Evolutionary conservation across 495 filamentous ascomycete species (phyloP), one percentile per base, ranked within the genome.

Genomic region (Pseudomonodictys pantanalensis): DNA sequence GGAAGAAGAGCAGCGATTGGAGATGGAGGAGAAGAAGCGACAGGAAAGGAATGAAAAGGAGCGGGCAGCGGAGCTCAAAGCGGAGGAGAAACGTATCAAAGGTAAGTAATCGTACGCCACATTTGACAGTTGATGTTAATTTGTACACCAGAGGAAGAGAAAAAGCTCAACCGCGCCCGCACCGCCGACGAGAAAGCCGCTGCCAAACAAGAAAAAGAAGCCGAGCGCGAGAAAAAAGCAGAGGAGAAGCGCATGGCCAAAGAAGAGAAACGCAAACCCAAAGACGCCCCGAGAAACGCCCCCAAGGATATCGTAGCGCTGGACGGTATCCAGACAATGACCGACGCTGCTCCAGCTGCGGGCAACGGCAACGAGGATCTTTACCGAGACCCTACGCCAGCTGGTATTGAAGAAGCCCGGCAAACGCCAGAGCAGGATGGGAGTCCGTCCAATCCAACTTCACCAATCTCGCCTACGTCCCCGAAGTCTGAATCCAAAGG

Each of bases 1-100:
- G 52, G 82, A 86, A 43, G 67, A 82, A 32, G 85, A 85, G 62
- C 71, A 73, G 15, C 74, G 78, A 11, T 71, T 84, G 22, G 81
- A 86, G 56, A 72, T 77, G 43, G 78, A 82, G 59, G 74, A 82
- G 62, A 61, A 72, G 42, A 71, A 79, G 61, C 69, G 79, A 52
- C 60, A 71, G 25, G 72, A 74, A 29, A 70, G 70, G 35, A 67
- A 75, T 43, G 75, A 79, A 62, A 78, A 78, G 47, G 77, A 83
- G 58, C 78, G 85, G 20, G 78, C 82, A 44, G 81, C 79, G 4
- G 81, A 82, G 53, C 54, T 79, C 52, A 75, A 72, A 45, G 72
- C 70, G 7, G 78, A 82, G 55, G 72, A 80, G 55, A 81, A 79
- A 64, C 74, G 75, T 49, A 66, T 72, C 42, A 81, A 76, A 69